Evolutionary conservation across 768 basidiomycete species (phyloP).

Genomic region (Termitomyces sp.): DNA sequence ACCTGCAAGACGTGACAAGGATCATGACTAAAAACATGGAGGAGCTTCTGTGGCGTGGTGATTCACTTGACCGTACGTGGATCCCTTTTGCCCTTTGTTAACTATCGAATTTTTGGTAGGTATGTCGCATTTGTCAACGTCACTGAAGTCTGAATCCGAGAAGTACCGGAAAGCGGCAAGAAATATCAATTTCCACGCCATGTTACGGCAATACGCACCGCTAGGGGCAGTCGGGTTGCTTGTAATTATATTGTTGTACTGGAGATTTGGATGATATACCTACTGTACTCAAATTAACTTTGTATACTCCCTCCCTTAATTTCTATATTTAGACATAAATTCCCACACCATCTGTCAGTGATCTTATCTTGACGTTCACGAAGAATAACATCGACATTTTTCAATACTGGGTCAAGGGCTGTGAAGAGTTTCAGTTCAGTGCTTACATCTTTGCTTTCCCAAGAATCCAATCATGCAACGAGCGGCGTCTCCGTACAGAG

Average conservation of each 20-base stretch:
- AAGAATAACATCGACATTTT: neutral
- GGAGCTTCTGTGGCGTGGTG: slow-evolving; percentile 95
- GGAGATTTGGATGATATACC: slow-evolving; percentile 60
- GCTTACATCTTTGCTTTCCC: neutral
- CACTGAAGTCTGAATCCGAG: slow-evolving; percentile 92
- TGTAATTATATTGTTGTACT: slow-evolving; percentile 71
- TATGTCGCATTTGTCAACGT: slow-evolving; percentile 96
- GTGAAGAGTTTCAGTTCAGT: neutral
- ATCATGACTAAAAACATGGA: slow-evolving; percentile 99
- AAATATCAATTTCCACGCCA: slow-evolving; percentile 90
- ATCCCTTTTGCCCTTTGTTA: neutral
- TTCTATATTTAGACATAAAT: slow-evolving; percentile 2
- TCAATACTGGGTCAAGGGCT: slow-evolving; percentile 8
- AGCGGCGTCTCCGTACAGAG: slow-evolving; percentile 24
- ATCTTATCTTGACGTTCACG: slow-evolving; percentile 15
- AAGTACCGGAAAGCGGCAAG: slow-evolving; percentile 95
- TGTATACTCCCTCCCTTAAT: neutral
- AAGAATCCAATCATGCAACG: slow-evolving; percentile 7
- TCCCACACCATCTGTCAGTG: neutral
- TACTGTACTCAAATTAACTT: slow-evolving; percentile 5
- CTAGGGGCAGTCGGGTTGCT: slow-evolving; percentile 78
- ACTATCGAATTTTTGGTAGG: slow-evolving; percentile 37
- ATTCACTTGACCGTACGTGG: slow-evolving; percentile 86
- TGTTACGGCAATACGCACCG: slow-evolving; percentile 95
- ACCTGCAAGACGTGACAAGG: slow-evolving; percentile 94